Evolutionary conservation across 768 basidiomycete species (phyloP), one percentile per base, ranked within the genome.

Genomic region (Dacryopinax spathularia): DNA sequence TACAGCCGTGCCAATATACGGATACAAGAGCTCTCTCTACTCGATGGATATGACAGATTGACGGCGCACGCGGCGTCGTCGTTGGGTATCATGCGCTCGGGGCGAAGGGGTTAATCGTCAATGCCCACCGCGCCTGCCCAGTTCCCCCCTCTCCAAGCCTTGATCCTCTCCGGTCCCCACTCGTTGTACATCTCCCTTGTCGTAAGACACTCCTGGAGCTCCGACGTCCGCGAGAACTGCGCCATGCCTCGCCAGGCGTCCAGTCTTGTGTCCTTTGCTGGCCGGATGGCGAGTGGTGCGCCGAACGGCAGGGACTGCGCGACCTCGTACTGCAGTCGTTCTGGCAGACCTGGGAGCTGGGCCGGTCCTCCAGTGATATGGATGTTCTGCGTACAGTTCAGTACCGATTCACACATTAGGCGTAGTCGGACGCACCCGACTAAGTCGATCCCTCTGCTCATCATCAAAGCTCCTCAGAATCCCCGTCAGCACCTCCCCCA

Each of bases 191-290:
- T 90, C 3, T 80, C 83, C 68, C 78, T 80, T 16, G 86, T 89
- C 36, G 95, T 81, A 1, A 82, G 79, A 0, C 83, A 80, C 33
- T 71, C 72, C 44, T 68, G 64, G 33, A 67, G 67, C 20, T 74
- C 73, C 18, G 68, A 68, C 4, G 72, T 74, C 1, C 65, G 31
- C 5, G 73, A 70, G 73, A 79, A 80, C 60, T 79, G 79, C 15
- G 89, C 89, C 91, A 99, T 94, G 6, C 96, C 96, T 39, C 81
- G 79, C 94, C 94, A 99, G 16, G 93, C 87, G 69, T 95, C 91
- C 65, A 84, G 67, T 13, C 75, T 66, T 0, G 89, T 83, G 71
- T 96, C 84, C 1, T 69, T 74, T 1, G 93, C 89, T 1, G 79
- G 75, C 34, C 76, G 73, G 41, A 93, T 81, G 44, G 79, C 72